phyloP scores from a whole-genome alignment of 2,329 filamentous ascomycete species.

The Sporothrix pallida region DNA sequence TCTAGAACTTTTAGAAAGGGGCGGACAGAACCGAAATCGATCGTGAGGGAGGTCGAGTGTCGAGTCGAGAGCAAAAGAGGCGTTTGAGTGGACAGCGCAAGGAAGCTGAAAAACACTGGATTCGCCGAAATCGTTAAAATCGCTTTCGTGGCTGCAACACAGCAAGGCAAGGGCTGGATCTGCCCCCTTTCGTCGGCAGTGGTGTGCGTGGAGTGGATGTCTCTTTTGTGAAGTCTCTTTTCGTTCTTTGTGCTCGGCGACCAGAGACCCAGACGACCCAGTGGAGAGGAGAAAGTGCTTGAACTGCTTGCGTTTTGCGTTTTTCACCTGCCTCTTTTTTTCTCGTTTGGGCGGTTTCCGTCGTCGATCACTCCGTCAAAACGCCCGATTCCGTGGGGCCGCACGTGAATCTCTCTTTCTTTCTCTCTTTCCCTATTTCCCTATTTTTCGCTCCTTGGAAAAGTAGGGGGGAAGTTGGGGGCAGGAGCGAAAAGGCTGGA shows the following conservation, averaged over 20 bases:
- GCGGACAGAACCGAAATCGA: not conserved
- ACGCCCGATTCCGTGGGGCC: slow-evolving; percentile 27
- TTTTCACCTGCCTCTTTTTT: slow-evolving; percentile 19
- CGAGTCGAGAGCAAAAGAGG: not conserved
- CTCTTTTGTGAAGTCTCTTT: not conserved
- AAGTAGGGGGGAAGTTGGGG: slow-evolving; percentile 2
- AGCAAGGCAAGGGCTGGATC: slow-evolving; percentile 13
- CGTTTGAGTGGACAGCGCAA: not conserved
- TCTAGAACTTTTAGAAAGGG: not conserved
- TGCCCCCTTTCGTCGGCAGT: slow-evolving; percentile 19
- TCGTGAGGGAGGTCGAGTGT: not conserved
- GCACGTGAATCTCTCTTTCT: slow-evolving; percentile 26
- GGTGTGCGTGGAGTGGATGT: not conserved
- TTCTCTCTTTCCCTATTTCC: not conserved
- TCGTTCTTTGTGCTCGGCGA: slow-evolving; percentile 5
- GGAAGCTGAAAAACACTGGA: not conserved
- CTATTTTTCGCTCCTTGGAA: not conserved
- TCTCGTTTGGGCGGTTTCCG: slow-evolving; percentile 22
- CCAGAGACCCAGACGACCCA: not conserved
- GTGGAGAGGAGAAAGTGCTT: not conserved
- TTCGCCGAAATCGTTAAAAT: too few species aligned
- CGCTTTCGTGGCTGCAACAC: not conserved
- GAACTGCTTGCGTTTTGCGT: not conserved
- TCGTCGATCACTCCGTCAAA: slow-evolving; percentile 29
- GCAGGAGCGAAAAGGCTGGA: not conserved